phyloP scores from a whole-genome alignment of 495 filamentous ascomycete genomes.

The Cairneyella variabilis region DNA sequence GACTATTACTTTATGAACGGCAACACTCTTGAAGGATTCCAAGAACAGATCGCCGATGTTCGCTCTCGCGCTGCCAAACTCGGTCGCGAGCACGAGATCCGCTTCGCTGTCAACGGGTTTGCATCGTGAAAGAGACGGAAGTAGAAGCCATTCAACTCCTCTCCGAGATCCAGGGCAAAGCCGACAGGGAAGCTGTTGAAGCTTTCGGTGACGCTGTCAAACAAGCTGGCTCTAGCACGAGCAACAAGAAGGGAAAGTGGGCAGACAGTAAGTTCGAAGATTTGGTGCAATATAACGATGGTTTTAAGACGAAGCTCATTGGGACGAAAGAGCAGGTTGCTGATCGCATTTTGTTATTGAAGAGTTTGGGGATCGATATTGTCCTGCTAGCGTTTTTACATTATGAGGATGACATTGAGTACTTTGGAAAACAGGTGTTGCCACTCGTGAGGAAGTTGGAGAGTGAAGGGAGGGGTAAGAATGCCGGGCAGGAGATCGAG shows the following conservation, averaged over 20 bases:
- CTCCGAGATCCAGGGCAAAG: constrained; percentile 47
- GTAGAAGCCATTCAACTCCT: constrained; percentile 41
- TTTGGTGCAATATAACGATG: constrained; percentile 47
- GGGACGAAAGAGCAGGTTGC: constrained; percentile 45
- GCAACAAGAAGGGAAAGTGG: constrained; percentile 44
- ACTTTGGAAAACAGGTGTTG: constrained; percentile 40
- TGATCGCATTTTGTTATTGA: constrained; percentile 42
- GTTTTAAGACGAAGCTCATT: constrained; percentile 49
- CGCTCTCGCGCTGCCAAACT: constrained; percentile 33
- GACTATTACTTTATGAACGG: constrained; percentile 52
- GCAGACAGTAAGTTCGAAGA: constrained; percentile 43
- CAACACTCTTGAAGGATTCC: constrained; percentile 45
- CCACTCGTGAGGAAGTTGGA: constrained; percentile 40
- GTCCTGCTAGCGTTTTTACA: constrained; percentile 41
- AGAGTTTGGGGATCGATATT: constrained; percentile 41
- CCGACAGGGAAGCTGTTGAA: constrained; percentile 40
- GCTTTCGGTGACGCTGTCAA: constrained; percentile 41
- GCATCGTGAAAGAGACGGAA: constrained; percentile 46
- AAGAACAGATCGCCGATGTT: constrained; percentile 42
- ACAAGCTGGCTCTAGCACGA: constrained; percentile 39
- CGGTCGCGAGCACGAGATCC: constrained; percentile 35
- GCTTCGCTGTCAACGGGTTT: constrained; percentile 45
- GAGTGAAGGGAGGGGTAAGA: constrained; percentile 39
- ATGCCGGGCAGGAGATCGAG: constrained; percentile 37
- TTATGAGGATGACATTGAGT: constrained; percentile 45